Evolutionary conservation across 169 alveolate species (phyloP), one percentile per base, ranked within the genome.

Genomic region (Plasmodium sp.): DNA sequence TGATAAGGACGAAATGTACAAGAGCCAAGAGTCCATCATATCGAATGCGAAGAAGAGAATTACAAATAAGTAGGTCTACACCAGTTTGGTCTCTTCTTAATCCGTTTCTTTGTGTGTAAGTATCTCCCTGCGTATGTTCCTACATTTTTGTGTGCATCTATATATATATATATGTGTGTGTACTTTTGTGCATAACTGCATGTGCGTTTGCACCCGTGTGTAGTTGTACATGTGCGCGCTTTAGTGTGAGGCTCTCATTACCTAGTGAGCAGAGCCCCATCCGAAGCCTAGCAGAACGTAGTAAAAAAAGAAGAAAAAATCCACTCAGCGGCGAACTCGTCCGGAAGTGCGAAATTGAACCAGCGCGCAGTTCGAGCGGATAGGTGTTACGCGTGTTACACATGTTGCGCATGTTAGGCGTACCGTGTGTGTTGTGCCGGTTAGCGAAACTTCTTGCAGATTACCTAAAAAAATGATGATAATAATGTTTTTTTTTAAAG

Each of bases 11-110:
- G 91, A 75, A 77, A 62, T 79, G 5, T 31, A 27, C 71, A 86
- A 43, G 56, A 86, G 62, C 10, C 81, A 86, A 77, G 93, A 86
- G n/a, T n/a, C 86, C 43, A 22, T 36, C 67, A 22, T 51, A 12
- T 86, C 93, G n/a, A 79, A 3, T 16, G 43, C 93, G 27, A 86
- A 86, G 62, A 86, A 75, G 27, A 86, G 85, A 86, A 56, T 86
- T 14, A 75, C 81, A 5, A 75, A 51, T 27, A 75, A 54, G 67
- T 86, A 43, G 67, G 22, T 34, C 39, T 27, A 67, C 33, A 22
- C 77, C 39, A 67, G 41, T 67, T 67, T 18, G 51, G 67, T 79
- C 54, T 41, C 14, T 79, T n/a, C 18, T 34, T 79, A 39, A 77
- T 77, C 34, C 31, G 22, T 77, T 67, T 67, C 77, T 31, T 67